A percentile compares a stretch with the other conserved stretches of the same genome.
Evolutionary conservation across 306 rosid genomes (phyloP).

Genomic region (Dicorynia guianensis): DNA sequence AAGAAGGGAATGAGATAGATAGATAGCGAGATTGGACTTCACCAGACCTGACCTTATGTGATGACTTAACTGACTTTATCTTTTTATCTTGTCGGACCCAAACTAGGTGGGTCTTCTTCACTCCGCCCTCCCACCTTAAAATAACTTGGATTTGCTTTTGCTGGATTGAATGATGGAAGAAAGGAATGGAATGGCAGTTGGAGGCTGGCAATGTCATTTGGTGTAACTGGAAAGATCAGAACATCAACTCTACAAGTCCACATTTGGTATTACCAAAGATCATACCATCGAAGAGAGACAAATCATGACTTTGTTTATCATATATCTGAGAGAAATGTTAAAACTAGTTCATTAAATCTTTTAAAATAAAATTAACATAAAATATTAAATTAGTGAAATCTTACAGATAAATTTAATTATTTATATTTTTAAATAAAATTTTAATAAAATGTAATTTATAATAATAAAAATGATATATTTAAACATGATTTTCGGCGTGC

Average conservation of each 20-base stretch:
- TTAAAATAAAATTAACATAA: no score
- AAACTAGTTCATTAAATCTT: no score
- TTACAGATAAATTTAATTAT: no score
- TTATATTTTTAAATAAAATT: no score
- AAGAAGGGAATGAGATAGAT: no score
- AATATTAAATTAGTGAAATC: no score
- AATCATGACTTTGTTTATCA: constrained; percentile 16
- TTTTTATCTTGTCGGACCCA: constrained; percentile 21
- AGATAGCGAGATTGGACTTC: no score
- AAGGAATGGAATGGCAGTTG: neutral
- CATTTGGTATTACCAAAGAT: neutral
- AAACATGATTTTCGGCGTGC: no score
- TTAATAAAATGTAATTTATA: neutral
- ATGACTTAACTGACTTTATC: constrained; percentile 12
- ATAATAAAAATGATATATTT: no score
- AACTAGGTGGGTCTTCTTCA: neutral
- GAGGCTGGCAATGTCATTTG: neutral
- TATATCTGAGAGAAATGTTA: no score
- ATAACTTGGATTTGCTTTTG: constrained; percentile 31
- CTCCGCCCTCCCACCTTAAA: neutral
- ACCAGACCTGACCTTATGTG: neutral
- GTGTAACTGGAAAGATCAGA: neutral
- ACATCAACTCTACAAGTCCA: no score
- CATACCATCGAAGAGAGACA: neutral
- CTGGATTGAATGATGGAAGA: constrained; percentile 14